These are phyloP conservation scores for Ophiobolus disseminans DNA, from an alignment of 2,329 filamentous ascomycete species.

Conservation along the genomic window DNA sequence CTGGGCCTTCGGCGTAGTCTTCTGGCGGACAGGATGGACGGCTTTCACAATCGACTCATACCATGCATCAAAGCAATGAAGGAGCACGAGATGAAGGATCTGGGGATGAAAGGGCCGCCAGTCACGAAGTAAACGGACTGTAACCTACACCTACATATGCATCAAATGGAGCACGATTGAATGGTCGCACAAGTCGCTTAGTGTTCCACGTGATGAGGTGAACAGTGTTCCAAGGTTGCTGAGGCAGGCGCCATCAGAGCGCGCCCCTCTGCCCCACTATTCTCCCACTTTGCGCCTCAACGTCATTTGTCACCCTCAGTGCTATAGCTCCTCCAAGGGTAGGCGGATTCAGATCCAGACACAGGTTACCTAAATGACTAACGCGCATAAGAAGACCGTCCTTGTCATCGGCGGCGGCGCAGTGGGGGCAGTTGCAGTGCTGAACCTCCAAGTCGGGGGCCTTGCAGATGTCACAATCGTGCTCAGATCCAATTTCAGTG, in stretches of 20 bases:
- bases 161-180: slow-evolving; percentile 51
- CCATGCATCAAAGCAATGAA: slow-evolving; percentile 40
- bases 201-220: not conserved
- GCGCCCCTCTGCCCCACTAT: slow-evolving; percentile 36
- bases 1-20: slow-evolving; percentile 50
- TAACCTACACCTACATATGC: slow-evolving; percentile 50
- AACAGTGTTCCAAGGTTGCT: not conserved
- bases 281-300: slow-evolving; percentile 4
- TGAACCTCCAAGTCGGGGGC: slow-evolving; percentile 60
- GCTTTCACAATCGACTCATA: slow-evolving; percentile 44
- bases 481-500: slow-evolving; percentile 63
- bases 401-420: slow-evolving; percentile 64
- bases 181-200: slow-evolving; percentile 23
- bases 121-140: slow-evolving; percentile 47
- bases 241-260: not conserved
- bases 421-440: slow-evolving; percentile 64
- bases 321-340: not conserved
- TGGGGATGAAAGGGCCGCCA: slow-evolving; percentile 43
- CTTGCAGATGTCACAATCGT: slow-evolving; percentile 62
- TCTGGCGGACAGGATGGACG: slow-evolving; percentile 45
- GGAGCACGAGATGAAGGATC: slow-evolving; percentile 35
- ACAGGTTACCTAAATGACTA: slow-evolving; percentile 29
- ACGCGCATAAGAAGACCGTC: slow-evolving; percentile 47
- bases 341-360: not conserved
- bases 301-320: not conserved